These are phyloP conservation scores for Noccaea bulbosa DNA, from an alignment of 345 rosid species.

Conservation along the genomic window DNA sequence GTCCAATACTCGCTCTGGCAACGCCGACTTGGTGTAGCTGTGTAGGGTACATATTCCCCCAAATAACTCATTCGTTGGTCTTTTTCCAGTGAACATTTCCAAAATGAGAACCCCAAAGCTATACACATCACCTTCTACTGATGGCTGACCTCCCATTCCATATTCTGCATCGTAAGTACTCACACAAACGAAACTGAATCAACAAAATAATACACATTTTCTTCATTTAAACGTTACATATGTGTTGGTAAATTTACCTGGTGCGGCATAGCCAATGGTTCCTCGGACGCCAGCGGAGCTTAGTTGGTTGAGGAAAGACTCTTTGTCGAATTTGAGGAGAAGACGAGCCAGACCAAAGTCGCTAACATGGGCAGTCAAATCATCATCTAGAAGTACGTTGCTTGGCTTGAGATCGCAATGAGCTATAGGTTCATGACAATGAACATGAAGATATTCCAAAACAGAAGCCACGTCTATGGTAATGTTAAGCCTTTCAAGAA, in stretches of 20 bases:
- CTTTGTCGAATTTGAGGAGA: conserved; percentile 1
- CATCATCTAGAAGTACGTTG: conserved; percentile 4
- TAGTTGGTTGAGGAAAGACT: not conserved
- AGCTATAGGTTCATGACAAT: conserved; percentile 7
- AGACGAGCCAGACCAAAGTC: not conserved
- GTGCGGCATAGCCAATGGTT: conserved; percentile 6
- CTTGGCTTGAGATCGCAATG: conserved; percentile 6
- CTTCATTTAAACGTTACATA: not conserved
- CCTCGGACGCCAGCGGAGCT: not conserved
- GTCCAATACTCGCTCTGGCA: conserved; percentile 11
- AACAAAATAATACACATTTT: not conserved
- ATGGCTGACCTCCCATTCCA: conserved; percentile 40
- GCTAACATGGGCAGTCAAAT: conserved; percentile 2
- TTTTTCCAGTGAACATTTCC: conserved; percentile 12
- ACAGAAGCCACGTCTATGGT: not conserved
- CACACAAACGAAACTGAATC: not conserved
- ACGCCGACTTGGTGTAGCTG: conserved; percentile 23
- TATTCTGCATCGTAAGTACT: conserved; percentile 40
- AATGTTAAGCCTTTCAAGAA: conserved; percentile 1
- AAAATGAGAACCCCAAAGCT: conserved; percentile 17
- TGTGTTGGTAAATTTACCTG: not conserved
- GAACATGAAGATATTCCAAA: conserved; percentile 10
- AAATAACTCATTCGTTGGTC: conserved; percentile 40
- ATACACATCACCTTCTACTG: conserved; percentile 23
- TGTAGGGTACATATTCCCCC: conserved; percentile 27